Evolutionary conservation across 2,329 filamentous ascomycete species (phyloP), one percentile per base, ranked within the genome.

Genomic region (Fonsecaea erecta): DNA sequence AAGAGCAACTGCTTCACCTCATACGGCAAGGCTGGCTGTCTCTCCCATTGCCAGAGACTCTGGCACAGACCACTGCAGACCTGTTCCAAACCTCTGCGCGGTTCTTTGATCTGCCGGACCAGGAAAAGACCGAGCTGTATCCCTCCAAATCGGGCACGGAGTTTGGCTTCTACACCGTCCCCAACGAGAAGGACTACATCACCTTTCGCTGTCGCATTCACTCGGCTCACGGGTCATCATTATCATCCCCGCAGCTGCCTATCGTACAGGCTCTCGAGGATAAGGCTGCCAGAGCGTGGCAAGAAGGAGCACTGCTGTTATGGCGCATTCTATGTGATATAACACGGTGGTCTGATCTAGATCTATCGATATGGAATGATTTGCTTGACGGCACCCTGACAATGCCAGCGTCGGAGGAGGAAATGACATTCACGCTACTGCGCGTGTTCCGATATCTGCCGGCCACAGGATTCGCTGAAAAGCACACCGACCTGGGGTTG

Each of bases 371-470:
- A 1, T 75, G 73, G 73, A 58, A 72, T 54, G 56, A 67, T 18
- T 65, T 75, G 3, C 51, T 74, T 7, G 70, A 71, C 48, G 67
- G 69, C 32, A 67, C 67, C 11, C 63, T 66, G 52, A 62, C 52
- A 18, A 67, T 69, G 61, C 68, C 69, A 18, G 54, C 48, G 8
- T 48, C 62, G 16, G 64, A 60, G 43, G 14, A 57, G 9, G 52
- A 71, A 37, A 64, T 70, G 52, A 68, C 67, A 5, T 62, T 67
- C 34, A 71, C 68, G 4, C 62, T 73, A 16, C 59, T 75, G 55
- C 64, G 73, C n/a, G 52, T 74, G n/a, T 75, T 75, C 57, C 66
- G 62, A 24, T 75, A 75, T 52, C 58, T 69, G 14, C 73, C 73
- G 16, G 59, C 57, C 1, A 59, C 60, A 3, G 73, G 73, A 12